Evolutionary conservation across 257 asterid genomes (phyloP).

Genomic region (Jacaranda mimosifolia): DNA sequence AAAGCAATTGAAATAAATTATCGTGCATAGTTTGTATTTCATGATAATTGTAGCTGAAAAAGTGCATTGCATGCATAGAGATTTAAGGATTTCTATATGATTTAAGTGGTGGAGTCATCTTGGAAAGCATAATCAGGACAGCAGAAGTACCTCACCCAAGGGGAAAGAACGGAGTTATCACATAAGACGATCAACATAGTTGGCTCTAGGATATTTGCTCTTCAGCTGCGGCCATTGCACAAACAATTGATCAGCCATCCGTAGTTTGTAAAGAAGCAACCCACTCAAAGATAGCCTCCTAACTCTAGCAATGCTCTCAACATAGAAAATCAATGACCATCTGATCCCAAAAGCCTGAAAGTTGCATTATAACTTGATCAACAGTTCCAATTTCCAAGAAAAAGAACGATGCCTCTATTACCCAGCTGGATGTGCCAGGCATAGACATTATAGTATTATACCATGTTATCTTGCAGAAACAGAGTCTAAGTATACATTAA

Average conservation of each 20-base stretch:
- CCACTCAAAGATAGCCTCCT: constrained; percentile 88
- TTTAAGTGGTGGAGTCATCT: no score
- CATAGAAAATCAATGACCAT: constrained; percentile 89
- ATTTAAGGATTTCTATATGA: no score
- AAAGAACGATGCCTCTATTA: background rate
- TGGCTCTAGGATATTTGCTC: constrained; percentile 79
- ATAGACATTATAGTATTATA: background rate
- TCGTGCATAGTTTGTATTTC: no score
- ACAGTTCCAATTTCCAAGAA: constrained; percentile 11
- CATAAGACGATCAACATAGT: constrained; percentile 88
- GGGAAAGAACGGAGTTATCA: constrained; percentile 29
- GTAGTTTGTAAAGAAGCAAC: constrained; percentile 79
- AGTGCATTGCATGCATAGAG: no score
- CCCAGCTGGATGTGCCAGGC: background rate
- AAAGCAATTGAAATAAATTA: no score
- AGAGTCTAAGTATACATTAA: background rate
- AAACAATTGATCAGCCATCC: constrained; percentile 84
- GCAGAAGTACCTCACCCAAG: constrained; percentile 33
- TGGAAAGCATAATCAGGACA: background rate
- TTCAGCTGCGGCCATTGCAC: constrained; percentile 96
- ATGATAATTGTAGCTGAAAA: no score
- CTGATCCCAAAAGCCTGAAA: constrained; percentile 77
- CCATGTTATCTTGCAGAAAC: background rate
- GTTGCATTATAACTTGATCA: constrained; percentile 16
- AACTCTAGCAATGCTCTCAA: constrained; percentile 97